A percentile compares a stretch with the other conserved stretches of the same genome.
Evolutionary conservation across 164 flowering plant species (phyloP).

Genomic region (Taxillus chinensis): DNA sequence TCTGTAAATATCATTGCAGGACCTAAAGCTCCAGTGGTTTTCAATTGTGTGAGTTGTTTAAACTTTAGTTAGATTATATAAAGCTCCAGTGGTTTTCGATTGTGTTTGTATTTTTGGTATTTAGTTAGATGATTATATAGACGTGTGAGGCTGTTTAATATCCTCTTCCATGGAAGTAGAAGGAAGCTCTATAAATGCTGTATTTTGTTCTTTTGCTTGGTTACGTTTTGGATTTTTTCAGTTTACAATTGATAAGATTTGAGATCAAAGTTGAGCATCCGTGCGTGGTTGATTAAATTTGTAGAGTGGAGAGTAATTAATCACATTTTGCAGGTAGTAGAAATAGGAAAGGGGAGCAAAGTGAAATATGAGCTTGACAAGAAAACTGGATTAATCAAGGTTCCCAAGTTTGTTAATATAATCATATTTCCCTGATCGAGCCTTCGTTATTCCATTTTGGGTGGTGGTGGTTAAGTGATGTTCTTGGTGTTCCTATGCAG

Average conservation of each 20-base stretch:
- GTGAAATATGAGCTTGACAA: slow-evolving; percentile 98
- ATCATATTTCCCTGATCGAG: not conserved
- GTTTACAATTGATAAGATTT: too few relatives aligned
- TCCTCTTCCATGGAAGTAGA: too few relatives aligned
- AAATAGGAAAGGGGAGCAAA: slow-evolving; percentile 83
- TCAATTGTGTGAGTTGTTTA: slow-evolving; percentile 62
- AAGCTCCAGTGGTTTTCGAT: not conserved
- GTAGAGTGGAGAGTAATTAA: too few relatives aligned
- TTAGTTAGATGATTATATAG: too few relatives aligned
- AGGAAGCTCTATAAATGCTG: too few relatives aligned
- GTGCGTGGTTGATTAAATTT: too few relatives aligned
- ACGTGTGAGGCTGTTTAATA: too few relatives aligned
- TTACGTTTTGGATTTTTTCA: too few relatives aligned
- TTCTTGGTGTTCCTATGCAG: slow-evolving; percentile 23
- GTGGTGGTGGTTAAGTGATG: not conserved
- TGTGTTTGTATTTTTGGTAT: too few relatives aligned
- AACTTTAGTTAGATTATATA: not conserved
- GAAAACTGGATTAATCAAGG: slow-evolving; percentile 84
- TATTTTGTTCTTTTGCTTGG: too few relatives aligned
- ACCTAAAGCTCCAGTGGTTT: slow-evolving; percentile 69
- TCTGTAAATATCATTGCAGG: slow-evolving; percentile 29
- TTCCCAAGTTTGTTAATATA: slow-evolving; percentile 9
- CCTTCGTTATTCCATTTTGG: slow-evolving; percentile 1
- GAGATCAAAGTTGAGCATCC: too few relatives aligned
- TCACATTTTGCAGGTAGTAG: slow-evolving; percentile 56